Evolutionary conservation across 225 moss, liverwort and hornwort genomes (phyloP), one percentile per base, ranked within the genome.

Genomic region (Polytrichum formosum): DNA sequence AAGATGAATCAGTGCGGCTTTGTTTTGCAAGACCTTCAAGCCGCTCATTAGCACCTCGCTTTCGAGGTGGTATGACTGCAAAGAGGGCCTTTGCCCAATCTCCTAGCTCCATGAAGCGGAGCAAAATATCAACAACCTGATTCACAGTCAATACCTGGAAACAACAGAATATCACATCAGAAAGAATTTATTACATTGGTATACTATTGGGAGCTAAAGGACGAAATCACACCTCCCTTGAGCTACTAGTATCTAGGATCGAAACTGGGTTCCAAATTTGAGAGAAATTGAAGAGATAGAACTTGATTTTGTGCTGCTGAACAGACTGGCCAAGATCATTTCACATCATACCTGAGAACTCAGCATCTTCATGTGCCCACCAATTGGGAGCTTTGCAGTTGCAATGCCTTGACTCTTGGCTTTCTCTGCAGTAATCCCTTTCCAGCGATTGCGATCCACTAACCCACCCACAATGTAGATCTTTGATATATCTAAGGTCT

Each of bases 381-480:
- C 91, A 46, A 98, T 81, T 29, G 98, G 94, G 26, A 98, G 87
- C 81, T 91, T 98, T 23, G 98, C 94, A 26, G 94, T 98, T 29
- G 90, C 87, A 65, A 98, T 94, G 27, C 88, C 90, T 76, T 98
- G 94, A 59, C 56, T 56, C 53, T 74, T 80, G 18, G 94, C 98
- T 84, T 98, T 98, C 78, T 90, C 87, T n/a, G 91, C 78, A 66
- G 98, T 98, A n/a, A 92, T 73, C 25, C 91, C 92, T 68, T 98
- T 98, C 92, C 92, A 92, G 56, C 98, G 86, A 71, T 94, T 98
- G 25, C 98, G 88, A 76, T 98, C 98, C 64, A 98, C 98, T 55
- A 98, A 75, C n/a, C 98, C 98, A 75, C 98, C 94, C 37, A 98
- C 80, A 20, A 98, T 88, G 59, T 98, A 98, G 56, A 98, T 86